phyloP scores from a whole-genome alignment of 768 basidiomycete genomes.

The Boletus vermiculosoides region DNA sequence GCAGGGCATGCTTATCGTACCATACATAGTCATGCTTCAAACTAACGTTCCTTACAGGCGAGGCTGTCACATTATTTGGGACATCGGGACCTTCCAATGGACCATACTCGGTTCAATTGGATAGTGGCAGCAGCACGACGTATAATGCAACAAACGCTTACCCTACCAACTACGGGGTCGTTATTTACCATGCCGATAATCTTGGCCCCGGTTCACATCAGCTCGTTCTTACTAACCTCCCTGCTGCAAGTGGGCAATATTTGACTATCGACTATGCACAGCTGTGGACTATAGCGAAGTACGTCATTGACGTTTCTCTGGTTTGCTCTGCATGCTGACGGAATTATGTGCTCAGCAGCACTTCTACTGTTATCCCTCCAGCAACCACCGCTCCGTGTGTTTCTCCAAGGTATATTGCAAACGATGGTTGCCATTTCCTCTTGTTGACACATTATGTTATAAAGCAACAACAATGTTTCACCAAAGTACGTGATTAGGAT shows the following conservation, averaged over 20 bases:
- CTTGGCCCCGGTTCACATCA: slow-evolving; percentile 41
- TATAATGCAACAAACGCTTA: slow-evolving; percentile 20
- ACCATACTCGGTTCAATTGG: slow-evolving; percentile 37
- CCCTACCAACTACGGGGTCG: slow-evolving; percentile 26
- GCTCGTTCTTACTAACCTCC: slow-evolving; percentile 32
- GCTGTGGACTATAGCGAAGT: slow-evolving; percentile 22
- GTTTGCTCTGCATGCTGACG: neutral
- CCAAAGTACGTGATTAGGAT: slow-evolving; percentile 14
- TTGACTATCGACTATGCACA: slow-evolving; percentile 36
- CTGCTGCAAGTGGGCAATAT: slow-evolving; percentile 21
- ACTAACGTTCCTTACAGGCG: slow-evolving; percentile 30
- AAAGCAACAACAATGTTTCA: neutral
- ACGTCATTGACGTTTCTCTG: neutral
- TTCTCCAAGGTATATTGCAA: slow-evolving; percentile 7
- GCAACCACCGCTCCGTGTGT: no score
- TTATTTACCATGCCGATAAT: slow-evolving; percentile 34
- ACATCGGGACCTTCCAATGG: slow-evolving; percentile 38
- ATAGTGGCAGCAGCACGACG: slow-evolving; percentile 22
- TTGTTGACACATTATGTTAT: neutral
- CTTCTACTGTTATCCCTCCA: neutral
- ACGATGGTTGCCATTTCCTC: neutral
- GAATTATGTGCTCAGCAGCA: neutral
- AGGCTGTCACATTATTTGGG: slow-evolving; percentile 46
- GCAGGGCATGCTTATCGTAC: slow-evolving; percentile 21
- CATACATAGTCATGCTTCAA: neutral